Evolutionary conservation across 306 rosid species (phyloP), one percentile per base, ranked within the genome.

Genomic region (Canavalia gladiata): DNA sequence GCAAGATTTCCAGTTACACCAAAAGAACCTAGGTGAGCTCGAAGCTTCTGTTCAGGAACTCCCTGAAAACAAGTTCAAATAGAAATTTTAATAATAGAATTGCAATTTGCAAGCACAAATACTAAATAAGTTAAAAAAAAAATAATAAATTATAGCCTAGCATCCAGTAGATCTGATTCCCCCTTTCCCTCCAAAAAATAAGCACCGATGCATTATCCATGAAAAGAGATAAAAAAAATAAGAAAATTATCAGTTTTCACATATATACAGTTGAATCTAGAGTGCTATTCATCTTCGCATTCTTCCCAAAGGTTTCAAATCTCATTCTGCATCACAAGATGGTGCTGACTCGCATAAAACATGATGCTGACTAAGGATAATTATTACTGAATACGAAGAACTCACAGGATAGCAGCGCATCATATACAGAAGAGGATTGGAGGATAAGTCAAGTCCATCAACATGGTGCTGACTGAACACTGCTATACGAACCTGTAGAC

Each of bases 1-100:
- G 99, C 99, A n/a, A 96, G 99, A 87, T 93, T 96, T 88, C 99
- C 99, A 34, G 98, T 93, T 4, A 96, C 98, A 89, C 99, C 99
- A 51, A 96, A 87, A 72, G 99, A 96, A 83, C 99, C 98, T 12
- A 96, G 85, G 86, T 96, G 99, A 81, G 90, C 85, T 78, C 99
- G 90, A 58, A 96, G 99, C 90, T 96, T 96, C 86, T 96, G 99
- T 55, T 96, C 99, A 43, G 99, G 98, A 85, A 96, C 98, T 66
- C 99, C 99, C 99, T 93, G 87, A 79, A 87, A 41, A 81, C 84
- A 18, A 55, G 70, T 66, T 70, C 72, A 73, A 69, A 56, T 66
- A 74, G 72, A 75, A 70, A 73, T 79, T 60, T 56, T 7, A 73
- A 57, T 82, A 59, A 77, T 41, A 41, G 8, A 64, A 37, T 37